Evolutionary conservation across 208 protist species (phyloP), one percentile per base, ranked within the genome.

Genomic region (Trypanosoma platydactyli): DNA sequence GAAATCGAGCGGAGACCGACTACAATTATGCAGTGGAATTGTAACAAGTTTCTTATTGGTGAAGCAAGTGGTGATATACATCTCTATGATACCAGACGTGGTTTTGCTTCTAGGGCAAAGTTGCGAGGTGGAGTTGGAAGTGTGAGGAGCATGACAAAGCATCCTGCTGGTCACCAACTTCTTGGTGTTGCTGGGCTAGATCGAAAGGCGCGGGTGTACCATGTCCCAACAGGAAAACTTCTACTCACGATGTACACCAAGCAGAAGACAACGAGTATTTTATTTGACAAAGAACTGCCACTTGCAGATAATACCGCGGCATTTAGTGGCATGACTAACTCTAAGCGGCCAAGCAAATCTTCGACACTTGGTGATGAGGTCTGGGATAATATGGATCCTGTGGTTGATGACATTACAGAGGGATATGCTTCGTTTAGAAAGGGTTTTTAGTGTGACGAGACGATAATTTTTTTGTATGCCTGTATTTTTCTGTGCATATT

Each of bases 311-410:
- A 88, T 40, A 81, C 83, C 2, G 38, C 74, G 22, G 81, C 78
- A 20, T 94, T 79, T 53, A 94, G 80, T 38, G 77, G 73, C 25
- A 76, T 89, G 24, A 73, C 81, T 25, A 94, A 91, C 64, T 57
- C 58, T 11, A 94, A 94, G 59, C 76, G 84, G 48, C 84, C 88
- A 5, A 78, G 76, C 64, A 91, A 88, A 51, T 69, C 61, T 9
- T 64, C 67, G 20, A 74, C 73, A 2, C 58, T 94, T n/a, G 84
- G 88, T 25, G 83, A 90, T 65, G 77, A 88, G 52, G 52, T 94
- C 1, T 94, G 88, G 84, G 88, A 94, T 65, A 83, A 89, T 61
- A 94, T 94, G 88, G 88, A 94, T 69, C 88, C 88, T 27, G 81
- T 94, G 6, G 58, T 89, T 9, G 88, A 94, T 61, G 80, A 81